A percentile compares a stretch with the other conserved stretches of the same genome.
phyloP scores from a whole-genome alignment of 2,329 filamentous ascomycete species.

The Cryoendolithus antarcticus region DNA sequence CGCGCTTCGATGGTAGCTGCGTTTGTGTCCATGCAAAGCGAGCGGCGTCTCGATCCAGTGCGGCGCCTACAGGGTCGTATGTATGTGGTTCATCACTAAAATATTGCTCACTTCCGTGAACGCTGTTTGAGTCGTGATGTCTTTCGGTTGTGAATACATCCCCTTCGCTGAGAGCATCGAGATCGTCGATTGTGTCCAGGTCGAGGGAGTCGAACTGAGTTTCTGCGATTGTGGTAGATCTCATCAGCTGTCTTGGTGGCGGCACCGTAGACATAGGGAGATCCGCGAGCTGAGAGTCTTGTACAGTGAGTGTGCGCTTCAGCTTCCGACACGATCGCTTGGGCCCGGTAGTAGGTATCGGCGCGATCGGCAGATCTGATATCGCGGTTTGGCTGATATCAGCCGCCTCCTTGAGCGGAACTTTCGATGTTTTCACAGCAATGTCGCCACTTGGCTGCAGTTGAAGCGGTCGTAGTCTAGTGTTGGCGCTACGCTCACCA shows the following conservation, averaged over 20 bases:
- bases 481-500: too few species aligned
- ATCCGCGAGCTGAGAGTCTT: constrained; percentile 12
- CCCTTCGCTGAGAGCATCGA: too few species aligned
- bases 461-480: too few species aligned
- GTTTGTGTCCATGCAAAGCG: constrained; percentile 11
- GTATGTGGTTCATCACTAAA: constrained; percentile 5
- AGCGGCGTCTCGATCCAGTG: constrained; percentile 15
- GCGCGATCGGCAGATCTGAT: neutral
- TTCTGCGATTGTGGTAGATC: too few species aligned
- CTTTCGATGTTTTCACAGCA: too few species aligned
- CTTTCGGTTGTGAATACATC: neutral
- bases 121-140: constrained; percentile 1
- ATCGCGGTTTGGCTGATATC: neutral
- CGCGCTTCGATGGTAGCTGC: constrained; percentile 1
- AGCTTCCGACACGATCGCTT: constrained; percentile 4
- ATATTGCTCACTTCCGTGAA: constrained; percentile 2
- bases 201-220: too few species aligned
- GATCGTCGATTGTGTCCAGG: too few species aligned
- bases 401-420: too few species aligned
- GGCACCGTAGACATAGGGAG: neutral
- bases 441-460: too few species aligned
- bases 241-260: too few species aligned
- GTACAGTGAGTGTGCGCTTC: constrained; percentile 7
- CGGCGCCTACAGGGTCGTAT: constrained; percentile 13
- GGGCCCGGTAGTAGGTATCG: neutral